These are phyloP conservation scores for Claviceps capensis DNA, from an alignment of 2,329 filamentous ascomycete genomes.

Conservation along the genomic window DNA sequence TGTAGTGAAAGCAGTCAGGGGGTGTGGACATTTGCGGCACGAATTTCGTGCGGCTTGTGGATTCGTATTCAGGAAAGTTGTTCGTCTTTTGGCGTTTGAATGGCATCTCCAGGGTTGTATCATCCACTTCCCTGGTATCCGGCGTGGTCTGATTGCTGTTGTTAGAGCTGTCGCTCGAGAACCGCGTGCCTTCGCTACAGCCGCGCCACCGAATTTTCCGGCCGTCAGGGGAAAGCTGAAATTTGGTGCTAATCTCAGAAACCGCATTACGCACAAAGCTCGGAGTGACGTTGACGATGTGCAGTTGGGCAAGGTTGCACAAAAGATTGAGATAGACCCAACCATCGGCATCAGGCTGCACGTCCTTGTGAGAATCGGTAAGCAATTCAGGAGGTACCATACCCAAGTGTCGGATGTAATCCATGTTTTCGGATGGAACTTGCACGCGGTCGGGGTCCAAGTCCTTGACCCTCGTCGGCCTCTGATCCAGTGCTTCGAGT, in stretches of 20 bases:
- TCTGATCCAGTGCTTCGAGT: constrained; percentile 45
- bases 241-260: constrained; percentile 53
- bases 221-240: constrained; percentile 66
- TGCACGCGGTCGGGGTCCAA: constrained; percentile 68
- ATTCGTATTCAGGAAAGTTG: constrained; percentile 20
- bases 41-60: constrained; percentile 26
- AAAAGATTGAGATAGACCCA: constrained; percentile 77
- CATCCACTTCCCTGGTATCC: constrained; percentile 35
- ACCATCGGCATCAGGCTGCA: constrained; percentile 51
- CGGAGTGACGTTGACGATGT: constrained; percentile 70
- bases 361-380: constrained; percentile 27
- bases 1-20: constrained; percentile 45
- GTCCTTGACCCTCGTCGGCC: constrained; percentile 63
- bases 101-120: constrained; percentile 26
- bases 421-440: constrained; percentile 61
- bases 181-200: constrained; percentile 47
- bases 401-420: constrained; percentile 64
- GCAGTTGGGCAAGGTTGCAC: constrained; percentile 69
- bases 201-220: constrained; percentile 71
- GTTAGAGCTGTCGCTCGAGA: constrained; percentile 49
- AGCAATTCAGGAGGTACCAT: constrained; percentile 45
- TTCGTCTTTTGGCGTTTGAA: constrained; percentile 33
- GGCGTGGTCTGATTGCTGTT: constrained; percentile 33
- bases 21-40: constrained; percentile 24
- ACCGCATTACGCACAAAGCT: constrained; percentile 65